phyloP scores from a whole-genome alignment of 495 filamentous ascomycete genomes.

The Aspergillus carlsbadensis region DNA sequence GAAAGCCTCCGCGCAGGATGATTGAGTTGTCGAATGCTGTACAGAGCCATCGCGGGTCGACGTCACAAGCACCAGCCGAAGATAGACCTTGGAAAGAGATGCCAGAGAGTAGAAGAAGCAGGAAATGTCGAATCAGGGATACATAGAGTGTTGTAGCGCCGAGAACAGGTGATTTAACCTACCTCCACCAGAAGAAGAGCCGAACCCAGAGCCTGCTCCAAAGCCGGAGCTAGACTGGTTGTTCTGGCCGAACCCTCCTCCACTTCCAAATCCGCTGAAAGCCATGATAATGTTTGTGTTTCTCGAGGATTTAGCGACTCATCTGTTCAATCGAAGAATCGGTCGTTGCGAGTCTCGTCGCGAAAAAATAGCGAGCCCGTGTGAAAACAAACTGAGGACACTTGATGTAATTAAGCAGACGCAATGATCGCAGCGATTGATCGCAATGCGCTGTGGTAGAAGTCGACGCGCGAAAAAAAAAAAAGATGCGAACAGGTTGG shows the following conservation, averaged over 20 bases:
- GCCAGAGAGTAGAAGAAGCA: constrained; percentile 22
- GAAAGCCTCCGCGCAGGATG: constrained; percentile 27
- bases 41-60: constrained; percentile 34
- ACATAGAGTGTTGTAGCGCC: constrained; percentile 13
- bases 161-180: constrained; percentile 40
- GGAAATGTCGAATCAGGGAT: constrained; percentile 15
- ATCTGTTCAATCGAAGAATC: constrained; percentile 29
- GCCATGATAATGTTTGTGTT: constrained; percentile 42
- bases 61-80: constrained; percentile 36
- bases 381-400: constrained; percentile 1
- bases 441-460: constrained; percentile 9
- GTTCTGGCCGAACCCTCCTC: constrained; percentile 60
- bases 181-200: constrained; percentile 43
- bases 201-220: constrained; percentile 40
- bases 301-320: constrained; percentile 29
- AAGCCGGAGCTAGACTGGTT: constrained; percentile 57
- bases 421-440: neutral
- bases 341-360: neutral
- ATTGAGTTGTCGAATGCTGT: constrained; percentile 14
- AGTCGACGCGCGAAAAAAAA: constrained; percentile 16
- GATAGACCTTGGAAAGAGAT: constrained; percentile 19
- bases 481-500: constrained; percentile 8
- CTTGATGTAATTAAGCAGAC: neutral
- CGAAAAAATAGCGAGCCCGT: constrained; percentile 1
- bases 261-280: constrained; percentile 31